Evolutionary conservation across 1,284 basidiomycete species (phyloP).

Genomic region (Irpex sp.): DNA sequence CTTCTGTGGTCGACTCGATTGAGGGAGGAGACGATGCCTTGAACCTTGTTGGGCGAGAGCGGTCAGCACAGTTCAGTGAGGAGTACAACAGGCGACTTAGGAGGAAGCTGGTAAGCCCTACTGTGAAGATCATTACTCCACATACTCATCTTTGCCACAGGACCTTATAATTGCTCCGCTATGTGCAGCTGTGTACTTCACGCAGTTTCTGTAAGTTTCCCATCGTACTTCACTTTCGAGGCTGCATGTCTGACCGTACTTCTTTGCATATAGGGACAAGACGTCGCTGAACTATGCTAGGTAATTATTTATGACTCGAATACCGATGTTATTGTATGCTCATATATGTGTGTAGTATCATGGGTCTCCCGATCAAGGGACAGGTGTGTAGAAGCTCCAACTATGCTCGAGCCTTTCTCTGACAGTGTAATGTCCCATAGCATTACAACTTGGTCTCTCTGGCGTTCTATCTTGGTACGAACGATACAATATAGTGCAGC

Average conservation of each 20-base stretch:
- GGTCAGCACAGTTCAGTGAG: conserved; percentile 51
- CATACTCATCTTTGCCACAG: conserved; percentile 24
- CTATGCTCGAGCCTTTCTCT: neutral
- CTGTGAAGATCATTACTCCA: neutral
- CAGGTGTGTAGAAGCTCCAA: conserved; percentile 35
- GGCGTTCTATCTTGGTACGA: conserved; percentile 57
- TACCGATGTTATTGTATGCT: neutral
- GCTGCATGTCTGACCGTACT: neutral
- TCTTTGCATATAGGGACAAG: conserved; percentile 47
- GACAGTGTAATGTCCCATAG: conserved; percentile 25
- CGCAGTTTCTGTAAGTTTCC: conserved; percentile 52
- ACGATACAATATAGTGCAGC: neutral
- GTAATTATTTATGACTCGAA: conserved; percentile 24
- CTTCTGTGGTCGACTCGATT: conserved; percentile 29
- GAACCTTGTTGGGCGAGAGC: conserved; percentile 50
- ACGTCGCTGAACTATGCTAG: conserved; percentile 67
- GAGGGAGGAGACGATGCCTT: conserved; percentile 55
- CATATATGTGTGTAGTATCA: conserved; percentile 39
- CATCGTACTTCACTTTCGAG: neutral
- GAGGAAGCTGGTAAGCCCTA: conserved; percentile 49
- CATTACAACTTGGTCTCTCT: conserved; percentile 65
- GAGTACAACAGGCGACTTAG: conserved; percentile 56
- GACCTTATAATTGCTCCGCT: conserved; percentile 58
- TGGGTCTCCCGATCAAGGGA: conserved; percentile 62
- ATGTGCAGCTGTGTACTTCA: conserved; percentile 65